A percentile compares a stretch with the other conserved stretches of the same genome.
These are phyloP conservation scores for Torulaspora delbrueckii DNA, from an alignment of 805 yeast species.

Conservation along the genomic window DNA sequence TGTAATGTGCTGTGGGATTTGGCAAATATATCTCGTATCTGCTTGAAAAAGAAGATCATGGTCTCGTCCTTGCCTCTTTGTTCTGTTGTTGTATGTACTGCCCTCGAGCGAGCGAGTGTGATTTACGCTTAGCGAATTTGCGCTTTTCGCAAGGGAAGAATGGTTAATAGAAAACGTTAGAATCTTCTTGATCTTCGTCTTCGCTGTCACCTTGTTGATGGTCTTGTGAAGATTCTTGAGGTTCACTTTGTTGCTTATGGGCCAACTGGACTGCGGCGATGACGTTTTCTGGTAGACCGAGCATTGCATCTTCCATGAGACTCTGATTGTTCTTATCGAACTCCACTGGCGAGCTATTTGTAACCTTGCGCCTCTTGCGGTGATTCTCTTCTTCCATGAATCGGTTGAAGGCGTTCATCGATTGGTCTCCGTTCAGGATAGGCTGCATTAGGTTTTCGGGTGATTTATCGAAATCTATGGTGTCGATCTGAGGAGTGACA, in stretches of 20 bases:
- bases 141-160: background rate
- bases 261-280: conserved; percentile 29
- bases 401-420: conserved; percentile 27
- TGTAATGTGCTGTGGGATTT: conserved; percentile 29
- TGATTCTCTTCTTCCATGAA: conserved; percentile 24
- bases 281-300: conserved; percentile 29
- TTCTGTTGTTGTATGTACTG: background rate
- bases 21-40: conserved; percentile 33
- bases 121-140: background rate
- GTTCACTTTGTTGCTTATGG: conserved; percentile 14
- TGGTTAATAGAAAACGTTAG: background rate
- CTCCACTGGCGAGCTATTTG: background rate
- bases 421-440: conserved; percentile 12
- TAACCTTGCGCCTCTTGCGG: conserved; percentile 18
- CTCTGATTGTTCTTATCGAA: conserved; percentile 11
- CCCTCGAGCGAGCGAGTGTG: background rate
- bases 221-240: background rate
- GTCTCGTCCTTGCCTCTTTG: background rate
- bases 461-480: conserved; percentile 5
- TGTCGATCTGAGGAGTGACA: conserved; percentile 1
- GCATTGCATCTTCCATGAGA: conserved; percentile 25
- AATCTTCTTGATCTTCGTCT: background rate
- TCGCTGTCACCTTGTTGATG: background rate
- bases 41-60: conserved; percentile 30
- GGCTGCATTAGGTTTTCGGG: conserved; percentile 8